Evolutionary conservation across 2,329 filamentous ascomycete species (phyloP).

Genomic region (Penicillium sp.): DNA sequence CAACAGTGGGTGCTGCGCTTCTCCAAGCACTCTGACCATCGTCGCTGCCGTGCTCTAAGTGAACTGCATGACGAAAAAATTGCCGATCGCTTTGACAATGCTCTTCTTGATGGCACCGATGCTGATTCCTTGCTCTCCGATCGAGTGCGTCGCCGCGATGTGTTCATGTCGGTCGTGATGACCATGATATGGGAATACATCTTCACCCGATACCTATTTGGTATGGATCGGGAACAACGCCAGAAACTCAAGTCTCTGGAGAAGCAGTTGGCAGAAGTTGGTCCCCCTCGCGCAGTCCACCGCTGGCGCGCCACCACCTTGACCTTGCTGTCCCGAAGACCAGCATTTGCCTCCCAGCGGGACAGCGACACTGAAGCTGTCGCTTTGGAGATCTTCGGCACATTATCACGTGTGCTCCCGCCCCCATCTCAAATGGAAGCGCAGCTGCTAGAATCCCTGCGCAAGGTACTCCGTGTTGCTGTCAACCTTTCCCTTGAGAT

Average conservation of each 20-base stretch:
- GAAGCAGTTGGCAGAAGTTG: constrained; percentile 85
- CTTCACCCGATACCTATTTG: constrained; percentile 96
- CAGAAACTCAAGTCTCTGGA: constrained; percentile 96
- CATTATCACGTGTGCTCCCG: constrained; percentile 78
- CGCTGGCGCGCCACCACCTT: constrained; percentile 97
- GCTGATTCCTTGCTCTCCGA: constrained; percentile 86
- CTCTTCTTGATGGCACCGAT: constrained; percentile 89
- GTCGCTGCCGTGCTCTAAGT: constrained; percentile 75
- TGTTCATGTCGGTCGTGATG: constrained; percentile 99
- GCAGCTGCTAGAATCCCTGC: constrained; percentile 79
- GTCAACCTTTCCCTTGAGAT: constrained; percentile 93
- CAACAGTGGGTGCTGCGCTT: constrained; percentile 98
- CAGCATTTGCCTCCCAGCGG: constrained; percentile 77
- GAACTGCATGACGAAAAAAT: constrained; percentile 91
- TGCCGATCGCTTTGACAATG: constrained; percentile 90
- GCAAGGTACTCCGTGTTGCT: constrained; percentile 82
- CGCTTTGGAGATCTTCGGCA: constrained; percentile 85
- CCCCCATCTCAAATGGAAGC: constrained; percentile 77
- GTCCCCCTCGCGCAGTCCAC: constrained; percentile 82
- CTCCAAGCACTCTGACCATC: constrained; percentile 94
- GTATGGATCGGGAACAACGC: constrained; percentile 95
- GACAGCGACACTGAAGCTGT: constrained; percentile 92
- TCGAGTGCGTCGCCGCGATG: constrained; percentile 81
- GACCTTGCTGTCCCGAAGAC: constrained; percentile 78
- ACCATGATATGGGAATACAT: constrained; percentile 99